These are phyloP conservation scores for Xylaria hypoxylon DNA, from an alignment of 2,329 filamentous ascomycete species.

Conservation along the genomic window DNA sequence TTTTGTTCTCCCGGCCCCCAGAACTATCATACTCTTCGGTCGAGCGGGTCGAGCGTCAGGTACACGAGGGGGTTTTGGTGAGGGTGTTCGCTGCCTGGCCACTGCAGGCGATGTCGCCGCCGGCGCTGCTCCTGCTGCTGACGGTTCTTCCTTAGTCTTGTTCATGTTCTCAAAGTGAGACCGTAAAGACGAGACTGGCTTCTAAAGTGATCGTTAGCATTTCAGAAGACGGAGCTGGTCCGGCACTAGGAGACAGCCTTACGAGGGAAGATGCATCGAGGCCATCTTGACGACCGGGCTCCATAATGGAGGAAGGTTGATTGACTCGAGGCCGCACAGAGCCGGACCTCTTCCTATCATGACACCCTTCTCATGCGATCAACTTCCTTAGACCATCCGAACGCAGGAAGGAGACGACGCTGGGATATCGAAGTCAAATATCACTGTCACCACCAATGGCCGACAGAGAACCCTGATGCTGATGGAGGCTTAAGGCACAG, in stretches of 20 bases:
- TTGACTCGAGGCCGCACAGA: slow-evolving; percentile 44
- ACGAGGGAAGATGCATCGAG: slow-evolving; percentile 83
- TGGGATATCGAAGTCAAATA: slow-evolving; percentile 7
- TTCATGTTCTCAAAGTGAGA: slow-evolving; percentile 85
- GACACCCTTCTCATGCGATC: slow-evolving; percentile 39
- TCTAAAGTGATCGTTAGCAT: slow-evolving; percentile 61
- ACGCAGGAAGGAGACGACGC: slow-evolving; percentile 2
- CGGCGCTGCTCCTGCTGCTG: slow-evolving; percentile 43
- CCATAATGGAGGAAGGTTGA: slow-evolving; percentile 54
- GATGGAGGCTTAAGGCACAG: slow-evolving; percentile 5
- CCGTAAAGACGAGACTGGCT: slow-evolving; percentile 83
- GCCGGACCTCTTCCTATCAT: slow-evolving; percentile 41
- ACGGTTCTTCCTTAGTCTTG: slow-evolving; percentile 57
- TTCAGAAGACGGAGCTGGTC: slow-evolving; percentile 27
- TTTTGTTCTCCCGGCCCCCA: slow-evolving; percentile 46
- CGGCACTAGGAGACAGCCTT: slow-evolving; percentile 50
- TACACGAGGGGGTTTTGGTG: slow-evolving; percentile 50
- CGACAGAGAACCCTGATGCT: slow-evolving; percentile 2
- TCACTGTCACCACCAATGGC: slow-evolving; percentile 1
- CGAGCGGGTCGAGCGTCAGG: slow-evolving; percentile 50
- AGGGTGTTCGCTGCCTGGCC: slow-evolving; percentile 50
- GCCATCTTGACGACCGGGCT: slow-evolving; percentile 64
- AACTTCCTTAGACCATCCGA: slow-evolving; percentile 38
- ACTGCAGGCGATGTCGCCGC: slow-evolving; percentile 37
- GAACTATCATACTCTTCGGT: slow-evolving; percentile 42